These are phyloP conservation scores for Boletellus sp. DNA, from an alignment of 768 basidiomycete genomes.

Conservation along the genomic window DNA sequence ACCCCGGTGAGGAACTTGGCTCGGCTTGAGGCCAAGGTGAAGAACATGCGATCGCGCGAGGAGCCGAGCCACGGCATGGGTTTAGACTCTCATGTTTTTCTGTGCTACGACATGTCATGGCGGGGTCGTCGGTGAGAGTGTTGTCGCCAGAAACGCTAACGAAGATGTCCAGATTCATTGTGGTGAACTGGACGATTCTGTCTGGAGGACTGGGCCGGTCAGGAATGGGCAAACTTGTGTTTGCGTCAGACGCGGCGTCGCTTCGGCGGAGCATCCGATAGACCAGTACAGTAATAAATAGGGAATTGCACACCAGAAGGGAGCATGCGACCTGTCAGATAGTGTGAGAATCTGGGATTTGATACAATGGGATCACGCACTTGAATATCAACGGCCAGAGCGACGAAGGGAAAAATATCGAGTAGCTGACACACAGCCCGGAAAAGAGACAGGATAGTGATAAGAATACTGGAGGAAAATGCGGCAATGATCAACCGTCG, in stretches of 20 bases:
- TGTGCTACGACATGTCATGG: not conserved
- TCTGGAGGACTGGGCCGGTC: not conserved
- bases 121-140: not conserved
- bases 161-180: conserved; percentile 3
- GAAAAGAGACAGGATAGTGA: conserved; percentile 4
- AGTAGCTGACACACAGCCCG: conserved; percentile 9
- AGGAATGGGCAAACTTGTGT: not conserved
- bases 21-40: not conserved
- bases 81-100: not conserved
- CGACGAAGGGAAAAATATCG: not conserved
- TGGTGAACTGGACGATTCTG: conserved; percentile 9
- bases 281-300: conserved; percentile 7
- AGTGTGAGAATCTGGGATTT: not conserved
- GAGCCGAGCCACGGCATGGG: not conserved
- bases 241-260: not conserved
- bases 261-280: conserved; percentile 7
- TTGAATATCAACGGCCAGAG: conserved; percentile 12
- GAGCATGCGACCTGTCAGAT: conserved; percentile 14
- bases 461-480: conserved; percentile 7
- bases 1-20: not conserved
- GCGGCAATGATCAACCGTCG: conserved; percentile 6
- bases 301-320: conserved; percentile 12
- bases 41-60: too few species aligned
- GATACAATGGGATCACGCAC: conserved; percentile 2
- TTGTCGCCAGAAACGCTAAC: not conserved